Evolutionary conservation across 305 asterid species (phyloP), one percentile per base, ranked within the genome.

Genomic region (Fraxinus xanthoxyloides): DNA sequence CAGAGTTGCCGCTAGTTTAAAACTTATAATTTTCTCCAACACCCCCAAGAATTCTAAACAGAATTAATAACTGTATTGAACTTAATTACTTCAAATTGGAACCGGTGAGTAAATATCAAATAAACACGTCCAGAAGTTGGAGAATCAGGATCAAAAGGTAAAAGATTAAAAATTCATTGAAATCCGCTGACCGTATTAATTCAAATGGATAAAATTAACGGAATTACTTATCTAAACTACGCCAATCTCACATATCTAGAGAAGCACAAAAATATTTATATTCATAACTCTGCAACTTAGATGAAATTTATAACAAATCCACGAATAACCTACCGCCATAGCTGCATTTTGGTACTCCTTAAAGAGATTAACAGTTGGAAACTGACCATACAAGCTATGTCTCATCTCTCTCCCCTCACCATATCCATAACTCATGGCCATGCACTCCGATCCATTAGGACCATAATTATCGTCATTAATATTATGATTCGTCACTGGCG

Each of bases 261-360:
- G 28, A 56, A 56, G 31, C 30, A 8, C 24, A 59, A 59, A 59
- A 59, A 59, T 59, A 59, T 59, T 59, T 43, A 46, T 40, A 75
- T 9, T 73, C 77, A 70, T 15, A 15, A 15, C 43, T 70, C 67
- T 30, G 24, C 23, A 54, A 78, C 59, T 30, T 6, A 30, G 59
- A 78, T 17, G 59, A 84, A 77, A 59, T 38, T 9, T 13, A 76
- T 34, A 10, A n/a, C 24, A 81, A 67, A 54, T 70, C 28, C 21
- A 69, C 8, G 12, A 76, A 85, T 7, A 69, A 79, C 85, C 81
- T 86, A 95, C 99, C 93, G 95, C 97, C 98, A 94, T 94, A 72
- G 99, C 99, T 75, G 99, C 98, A 86, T 91, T 87, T 81, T 95
- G 98, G 82, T 93, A 94, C 81, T 95, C 97, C 93, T 95, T 95